phyloP scores from a whole-genome alignment of 2,329 filamentous ascomycete genomes.

The Venturiaceae sp. region DNA sequence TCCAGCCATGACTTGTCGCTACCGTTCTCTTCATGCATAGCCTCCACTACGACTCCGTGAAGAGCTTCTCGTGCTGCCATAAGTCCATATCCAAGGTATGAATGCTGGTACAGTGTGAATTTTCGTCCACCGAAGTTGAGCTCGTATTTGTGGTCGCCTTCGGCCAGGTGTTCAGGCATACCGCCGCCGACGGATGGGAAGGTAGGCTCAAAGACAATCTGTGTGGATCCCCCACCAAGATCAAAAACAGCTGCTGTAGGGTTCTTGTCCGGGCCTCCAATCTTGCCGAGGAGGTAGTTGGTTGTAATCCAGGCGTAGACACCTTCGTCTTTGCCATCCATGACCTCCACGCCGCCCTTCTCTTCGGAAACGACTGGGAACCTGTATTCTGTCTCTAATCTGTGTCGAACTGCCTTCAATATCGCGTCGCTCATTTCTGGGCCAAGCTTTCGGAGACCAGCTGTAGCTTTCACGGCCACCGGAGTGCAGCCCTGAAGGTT shows the following conservation, averaged over 20 bases:
- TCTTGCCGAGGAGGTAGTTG: slow-evolving; percentile 97
- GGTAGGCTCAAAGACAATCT: slow-evolving; percentile 96
- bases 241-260: slow-evolving; percentile 94
- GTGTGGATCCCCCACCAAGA: slow-evolving; percentile 90
- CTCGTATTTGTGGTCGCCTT: slow-evolving; percentile 93
- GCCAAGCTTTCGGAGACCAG: slow-evolving; percentile 81
- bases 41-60: slow-evolving; percentile 64
- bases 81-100: slow-evolving; percentile 90
- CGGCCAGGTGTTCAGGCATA: slow-evolving; percentile 73
- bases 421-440: slow-evolving; percentile 73
- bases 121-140: slow-evolving; percentile 82
- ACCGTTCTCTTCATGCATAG: slow-evolving; percentile 52
- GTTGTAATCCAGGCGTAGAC: slow-evolving; percentile 99
- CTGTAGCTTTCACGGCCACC: slow-evolving; percentile 95
- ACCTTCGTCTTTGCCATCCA: slow-evolving; percentile 95
- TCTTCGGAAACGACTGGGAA: slow-evolving; percentile 87
- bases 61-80: slow-evolving; percentile 90
- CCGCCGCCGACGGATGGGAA: slow-evolving; percentile 61
- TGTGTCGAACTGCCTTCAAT: slow-evolving; percentile 69
- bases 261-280: slow-evolving; percentile 81
- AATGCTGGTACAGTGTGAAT: slow-evolving; percentile 95
- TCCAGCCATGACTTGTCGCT: slow-evolving; percentile 53
- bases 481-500: slow-evolving; percentile 87
- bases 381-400: slow-evolving; percentile 81
- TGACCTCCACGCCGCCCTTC: slow-evolving; percentile 84